phyloP scores from a whole-genome alignment of 2,329 filamentous ascomycete genomes.

The Penicillium digitatum region DNA sequence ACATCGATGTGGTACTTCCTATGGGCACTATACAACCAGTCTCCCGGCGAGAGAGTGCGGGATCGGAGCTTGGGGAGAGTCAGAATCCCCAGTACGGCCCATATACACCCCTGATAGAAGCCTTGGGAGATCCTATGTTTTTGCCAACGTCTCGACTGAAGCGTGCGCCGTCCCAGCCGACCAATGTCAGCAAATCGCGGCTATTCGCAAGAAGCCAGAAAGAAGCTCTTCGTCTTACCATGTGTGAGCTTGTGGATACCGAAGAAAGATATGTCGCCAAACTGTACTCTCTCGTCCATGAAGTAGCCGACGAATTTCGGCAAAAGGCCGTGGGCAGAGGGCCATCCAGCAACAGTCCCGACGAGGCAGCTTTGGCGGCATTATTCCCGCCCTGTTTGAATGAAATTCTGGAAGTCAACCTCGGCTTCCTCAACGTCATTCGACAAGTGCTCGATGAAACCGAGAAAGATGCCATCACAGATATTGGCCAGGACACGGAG shows the following conservation, averaged over 20 bases:
- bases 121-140: constrained; percentile 80
- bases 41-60: constrained; percentile 57
- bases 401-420: constrained; percentile 75
- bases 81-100: constrained; percentile 62
- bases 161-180: constrained; percentile 82
- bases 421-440: constrained; percentile 72
- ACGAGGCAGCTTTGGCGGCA: constrained; percentile 65
- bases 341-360: constrained; percentile 64
- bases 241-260: constrained; percentile 86
- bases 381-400: constrained; percentile 80
- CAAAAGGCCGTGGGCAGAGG: constrained; percentile 60
- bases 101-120: constrained; percentile 71
- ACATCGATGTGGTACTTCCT: constrained; percentile 82
- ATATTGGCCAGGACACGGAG: constrained; percentile 62
- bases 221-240: constrained; percentile 76
- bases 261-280: constrained; percentile 93
- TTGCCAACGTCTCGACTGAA: constrained; percentile 79
- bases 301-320: constrained; percentile 76
- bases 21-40: constrained; percentile 67
- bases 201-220: constrained; percentile 79
- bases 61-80: constrained; percentile 36
- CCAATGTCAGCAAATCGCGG: constrained; percentile 70
- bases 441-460: constrained; percentile 74
- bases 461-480: constrained; percentile 71
- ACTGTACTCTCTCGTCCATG: constrained; percentile 74